Evolutionary conservation across 257 asterid genomes (phyloP).

Genomic region (Prunella vulgaris): DNA sequence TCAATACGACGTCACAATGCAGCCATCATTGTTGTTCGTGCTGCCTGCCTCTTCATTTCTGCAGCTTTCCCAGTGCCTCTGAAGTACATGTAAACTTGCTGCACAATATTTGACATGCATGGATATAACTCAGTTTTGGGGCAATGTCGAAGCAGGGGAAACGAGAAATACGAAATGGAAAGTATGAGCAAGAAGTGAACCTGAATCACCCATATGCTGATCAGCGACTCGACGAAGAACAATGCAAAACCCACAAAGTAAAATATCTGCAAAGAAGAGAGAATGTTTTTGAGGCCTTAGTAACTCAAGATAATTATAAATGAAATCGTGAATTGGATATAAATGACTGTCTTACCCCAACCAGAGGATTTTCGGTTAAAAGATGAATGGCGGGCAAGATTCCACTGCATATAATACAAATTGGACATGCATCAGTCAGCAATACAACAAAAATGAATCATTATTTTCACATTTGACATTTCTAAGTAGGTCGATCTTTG

Average conservation of each 20-base stretch:
- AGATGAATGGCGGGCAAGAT: conserved; percentile 68
- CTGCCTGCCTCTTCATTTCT: conserved; percentile 63
- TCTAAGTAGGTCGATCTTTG: not conserved
- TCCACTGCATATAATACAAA: conserved; percentile 56
- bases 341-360: conserved; percentile 52
- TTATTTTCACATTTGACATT: not conserved
- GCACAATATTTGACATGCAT: conserved; percentile 12
- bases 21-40: conserved; percentile 61
- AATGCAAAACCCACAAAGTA: conserved; percentile 64
- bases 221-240: conserved; percentile 59
- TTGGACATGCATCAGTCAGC: conserved; percentile 4
- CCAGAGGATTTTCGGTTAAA: conserved; percentile 36
- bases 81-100: conserved; percentile 79
- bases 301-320: not conserved
- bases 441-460: not conserved
- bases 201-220: conserved; percentile 96
- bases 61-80: conserved; percentile 79
- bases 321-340: not conserved
- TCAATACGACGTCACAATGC: conserved; percentile 37
- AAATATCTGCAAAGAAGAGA: conserved; percentile 46
- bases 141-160: not conserved
- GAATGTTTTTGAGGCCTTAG: not conserved
- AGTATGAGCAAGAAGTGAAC: conserved; percentile 23
- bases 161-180: not conserved
- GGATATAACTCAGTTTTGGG: not conserved